Base-by-base conservation (phyloP, 495 filamentous ascomycete genomes). In the Talaromyces wortmannii region DNA sequence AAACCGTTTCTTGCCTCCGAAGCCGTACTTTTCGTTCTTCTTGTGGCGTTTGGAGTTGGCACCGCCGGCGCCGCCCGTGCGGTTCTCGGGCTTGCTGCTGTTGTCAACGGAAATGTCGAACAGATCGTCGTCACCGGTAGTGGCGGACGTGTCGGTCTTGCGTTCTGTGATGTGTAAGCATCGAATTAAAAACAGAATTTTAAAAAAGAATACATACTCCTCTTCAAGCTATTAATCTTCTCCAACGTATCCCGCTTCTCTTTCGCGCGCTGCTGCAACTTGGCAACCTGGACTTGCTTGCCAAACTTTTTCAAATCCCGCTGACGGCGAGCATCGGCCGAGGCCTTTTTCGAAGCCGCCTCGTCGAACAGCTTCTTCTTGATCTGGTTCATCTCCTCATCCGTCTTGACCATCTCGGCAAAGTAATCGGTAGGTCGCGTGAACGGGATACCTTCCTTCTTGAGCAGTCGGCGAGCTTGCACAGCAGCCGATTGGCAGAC, bases 221-320 rank as follows among this genome's bases (percentile, higher is more conserved):
- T 82, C 83, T 98, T 98, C 65, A 98, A 69, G 18, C 81, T 72
- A 70, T 89, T 89, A 63, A 98, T 95, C 83, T 95, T 97, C 59
- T 96, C 94, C 62, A 97, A 68, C 12, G 87, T 90, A 60, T 94
- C 87, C 63, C 83, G 84, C 85, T 96, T 95, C 70, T 84, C 86
- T 80, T 91, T 95, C 48, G 84, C 83, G 29, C 94, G 73, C 78
- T 97, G 92, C 72, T 96, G 92, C 74, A 92, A 68, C 80, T 96
- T 97, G 57, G 90, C 91, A 59, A 95, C 84, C 79, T 98, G 94
- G 57, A 97, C 94, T 75, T 96, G 89, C 77, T 98, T 98, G 59
- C 94, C 94, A 73, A 97, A 98, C 74, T 97, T 97, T 85, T 96
- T 97, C 59, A 97, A 76, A 73, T 98, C 94, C 56, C 94, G 79